Base-by-base conservation (phyloP, 1,284 basidiomycete genomes). In the Papiliotrema fonsecae region DNA sequence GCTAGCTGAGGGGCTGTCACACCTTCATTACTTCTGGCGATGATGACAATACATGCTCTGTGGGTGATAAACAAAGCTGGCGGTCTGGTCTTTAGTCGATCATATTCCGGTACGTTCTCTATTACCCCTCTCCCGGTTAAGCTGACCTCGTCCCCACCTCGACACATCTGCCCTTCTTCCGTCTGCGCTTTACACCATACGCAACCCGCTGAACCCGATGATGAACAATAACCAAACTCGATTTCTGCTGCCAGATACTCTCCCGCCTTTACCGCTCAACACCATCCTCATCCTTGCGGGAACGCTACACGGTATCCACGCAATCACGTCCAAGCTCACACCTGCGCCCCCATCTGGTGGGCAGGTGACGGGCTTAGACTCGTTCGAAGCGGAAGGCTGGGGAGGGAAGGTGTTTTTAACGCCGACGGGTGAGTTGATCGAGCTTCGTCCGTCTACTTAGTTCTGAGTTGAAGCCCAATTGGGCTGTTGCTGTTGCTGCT, bases 61-160 rank as follows among this genome's bases (percentile, higher is more conserved):
- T 75, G 73, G 92, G 87, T 97, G 54, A 97, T 98, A 69, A 98
- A 97, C 77, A 98, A 98, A 77, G 96, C 96, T 16, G 94, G 94
- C 24, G 96, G 94, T 16, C 81, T 98, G 35, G 87, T 97, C 51
- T 98, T 93, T 75, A 88, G 93, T 63, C 82, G 88, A 52, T 89
- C 85, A 64, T 93, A 94, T 69, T 82, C 85, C 74, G 87, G 91
- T 87, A 55, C 51, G 78, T 73, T 6, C 11, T 13, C 13, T 18
- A 10, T 24, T 11, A 13, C 9, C 36, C 13, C 11, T 9, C 11
- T 11, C 11, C 9, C 18, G 36, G 19, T 21, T 9, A 32, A 32
- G 10, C 30, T n/a, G n/a, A 32, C 30, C n/a, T 32, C n/a, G 30
- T 32, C n/a, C 10, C 30, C n/a, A n/a, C 30, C n/a, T n/a, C n/a